Conservation (phyloP, 306 rosid genomes). For the Senna tora region DNA sequence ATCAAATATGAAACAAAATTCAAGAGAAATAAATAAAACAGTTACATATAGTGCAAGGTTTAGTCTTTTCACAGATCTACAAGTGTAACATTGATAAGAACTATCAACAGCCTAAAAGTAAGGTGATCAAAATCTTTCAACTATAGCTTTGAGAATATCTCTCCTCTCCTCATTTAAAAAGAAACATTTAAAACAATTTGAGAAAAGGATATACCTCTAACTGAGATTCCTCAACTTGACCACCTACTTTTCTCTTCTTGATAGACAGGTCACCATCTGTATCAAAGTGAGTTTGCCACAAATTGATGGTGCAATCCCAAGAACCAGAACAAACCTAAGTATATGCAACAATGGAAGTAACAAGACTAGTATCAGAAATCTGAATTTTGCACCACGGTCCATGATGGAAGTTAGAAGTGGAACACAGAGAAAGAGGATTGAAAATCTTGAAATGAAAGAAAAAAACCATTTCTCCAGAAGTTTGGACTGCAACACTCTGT, state of each 20-base stretch:
- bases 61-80: slow-evolving; percentile 3
- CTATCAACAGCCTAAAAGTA: slow-evolving; percentile 9
- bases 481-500: slow-evolving; percentile 74
- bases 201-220: slow-evolving; percentile 61
- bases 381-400: background rate
- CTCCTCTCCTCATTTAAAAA: background rate
- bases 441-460: slow-evolving; percentile 6
- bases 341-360: slow-evolving; percentile 30
- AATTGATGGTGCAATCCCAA: slow-evolving; percentile 87
- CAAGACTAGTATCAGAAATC: slow-evolving; percentile 33
- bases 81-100: slow-evolving; percentile 2
- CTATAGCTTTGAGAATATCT: slow-evolving; percentile 17
- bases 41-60: slow-evolving; percentile 17
- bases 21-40: slow-evolving; percentile 1
- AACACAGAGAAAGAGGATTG: slow-evolving; percentile 23
- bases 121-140: slow-evolving; percentile 20
- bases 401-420: slow-evolving; percentile 13
- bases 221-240: slow-evolving; percentile 64
- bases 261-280: slow-evolving; percentile 64
- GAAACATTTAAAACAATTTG: slow-evolving; percentile 8
- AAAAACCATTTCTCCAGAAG: slow-evolving; percentile 72
- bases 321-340: slow-evolving; percentile 90
- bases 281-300: slow-evolving; percentile 68
- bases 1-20: slow-evolving; percentile 14
- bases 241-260: slow-evolving; percentile 76